Conservation (phyloP, 164 flowering plant species). For the Liquidambar formosana region DNA sequence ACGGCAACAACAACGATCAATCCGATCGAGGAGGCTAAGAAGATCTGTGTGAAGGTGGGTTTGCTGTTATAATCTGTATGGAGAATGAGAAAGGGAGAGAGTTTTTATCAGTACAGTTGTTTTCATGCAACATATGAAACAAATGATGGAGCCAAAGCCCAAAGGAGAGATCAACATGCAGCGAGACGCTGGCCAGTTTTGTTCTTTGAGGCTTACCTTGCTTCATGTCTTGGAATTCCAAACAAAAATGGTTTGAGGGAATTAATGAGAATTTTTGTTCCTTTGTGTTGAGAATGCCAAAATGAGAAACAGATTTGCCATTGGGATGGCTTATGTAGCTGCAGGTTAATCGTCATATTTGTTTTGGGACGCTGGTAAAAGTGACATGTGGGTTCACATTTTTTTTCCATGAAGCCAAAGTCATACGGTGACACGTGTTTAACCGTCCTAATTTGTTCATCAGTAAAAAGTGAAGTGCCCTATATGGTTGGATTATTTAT, state of each 20-base stretch:
- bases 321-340: constrained; percentile 1
- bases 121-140: background rate
- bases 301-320: constrained; percentile 8
- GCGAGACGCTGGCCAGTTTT: too few relatives aligned
- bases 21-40: constrained; percentile 42
- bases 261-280: background rate
- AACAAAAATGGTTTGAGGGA: background rate
- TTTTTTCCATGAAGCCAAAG: background rate
- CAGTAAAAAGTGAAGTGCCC: too few relatives aligned
- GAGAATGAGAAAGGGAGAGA: background rate
- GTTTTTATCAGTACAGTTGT: background rate
- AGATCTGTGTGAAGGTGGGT: constrained; percentile 32
- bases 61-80: constrained; percentile 22
- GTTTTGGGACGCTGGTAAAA: background rate
- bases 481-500: too few relatives aligned
- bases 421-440: background rate
- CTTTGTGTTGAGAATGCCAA: background rate
- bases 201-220: constrained; percentile 6
- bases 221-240: constrained; percentile 7
- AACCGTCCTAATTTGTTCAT: too few relatives aligned
- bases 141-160: background rate
- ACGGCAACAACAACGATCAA: constrained; percentile 36
- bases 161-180: background rate
- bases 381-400: background rate
- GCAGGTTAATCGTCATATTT: constrained; percentile 4